Evolutionary conservation across 1,139 yeast species (phyloP).

Genomic region (Petasospora rhodanensis): DNA sequence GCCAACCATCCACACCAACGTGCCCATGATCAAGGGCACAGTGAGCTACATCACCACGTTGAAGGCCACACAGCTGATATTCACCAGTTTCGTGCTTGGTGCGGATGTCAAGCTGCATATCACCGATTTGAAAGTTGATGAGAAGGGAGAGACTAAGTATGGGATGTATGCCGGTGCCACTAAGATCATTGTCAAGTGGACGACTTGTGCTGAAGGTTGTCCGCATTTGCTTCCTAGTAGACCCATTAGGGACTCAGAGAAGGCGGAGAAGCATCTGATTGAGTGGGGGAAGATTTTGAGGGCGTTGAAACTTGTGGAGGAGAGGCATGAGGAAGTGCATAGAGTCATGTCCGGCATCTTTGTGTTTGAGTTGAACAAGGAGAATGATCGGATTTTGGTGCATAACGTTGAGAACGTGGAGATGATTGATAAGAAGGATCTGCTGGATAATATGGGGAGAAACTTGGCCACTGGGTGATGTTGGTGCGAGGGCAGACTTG

Average conservation of each 20-base stretch:
- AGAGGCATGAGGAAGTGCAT: slow-evolving; percentile 3
- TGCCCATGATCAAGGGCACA: slow-evolving; percentile 61
- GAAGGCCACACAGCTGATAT: slow-evolving; percentile 47
- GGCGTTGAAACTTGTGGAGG: slow-evolving; percentile 4
- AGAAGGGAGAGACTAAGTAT: slow-evolving; percentile 14
- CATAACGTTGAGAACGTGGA: slow-evolving; percentile 79
- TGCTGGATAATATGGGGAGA: slow-evolving; percentile 7
- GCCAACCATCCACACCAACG: slow-evolving; percentile 51
- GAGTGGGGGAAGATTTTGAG: slow-evolving; percentile 5
- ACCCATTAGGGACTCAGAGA: too few species aligned
- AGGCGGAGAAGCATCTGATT: not conserved
- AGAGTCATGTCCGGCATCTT: slow-evolving; percentile 49
- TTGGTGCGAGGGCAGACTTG: too few species aligned
- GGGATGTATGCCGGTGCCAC: slow-evolving; percentile 36
- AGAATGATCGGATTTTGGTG: slow-evolving; percentile 55
- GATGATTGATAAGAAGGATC: slow-evolving; percentile 42
- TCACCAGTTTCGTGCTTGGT: slow-evolving; percentile 50
- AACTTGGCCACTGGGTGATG: slow-evolving; percentile 10
- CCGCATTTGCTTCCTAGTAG: slow-evolving; percentile 8
- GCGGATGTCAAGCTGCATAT: slow-evolving; percentile 45
- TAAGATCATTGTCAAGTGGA: slow-evolving; percentile 57
- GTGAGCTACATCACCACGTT: slow-evolving; percentile 48
- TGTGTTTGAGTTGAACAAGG: slow-evolving; percentile 63
- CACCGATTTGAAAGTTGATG: slow-evolving; percentile 35
- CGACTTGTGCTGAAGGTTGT: slow-evolving; percentile 40